Base-by-base conservation (phyloP, 2,329 filamentous ascomycete species). In the Stenocarpella maydis region DNA sequence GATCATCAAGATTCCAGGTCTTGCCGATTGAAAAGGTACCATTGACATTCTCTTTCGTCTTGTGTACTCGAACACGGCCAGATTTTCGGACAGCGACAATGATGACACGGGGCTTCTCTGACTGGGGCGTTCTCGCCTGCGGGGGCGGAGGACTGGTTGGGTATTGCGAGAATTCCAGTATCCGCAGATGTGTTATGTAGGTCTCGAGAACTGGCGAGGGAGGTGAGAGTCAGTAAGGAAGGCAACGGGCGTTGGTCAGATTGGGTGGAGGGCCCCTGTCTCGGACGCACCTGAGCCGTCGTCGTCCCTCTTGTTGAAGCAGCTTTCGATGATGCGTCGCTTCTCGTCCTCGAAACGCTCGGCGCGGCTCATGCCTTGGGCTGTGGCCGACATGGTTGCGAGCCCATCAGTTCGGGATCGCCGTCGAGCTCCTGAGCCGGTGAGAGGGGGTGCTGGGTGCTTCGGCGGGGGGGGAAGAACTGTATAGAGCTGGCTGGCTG, bases 321-420 rank as follows among this genome's bases (percentile, higher is more conserved):
- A 98, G 81, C 93, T 97, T 72, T 97, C 92, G 73, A 97, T 91
- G 76, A 99, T 98, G 78, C 96, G 90, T 79, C 89, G 88, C 86
- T 98, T 97, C 86, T 99, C 96, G 78, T 98, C 94, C 80, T 99
- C 96, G 80, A 98, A 99, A 76, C 90, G 89, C 83, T 97, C 94
- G 67, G 95, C 95, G 75, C 82, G 78, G 68, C 70, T 81, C 74
- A 78, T 75, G 72, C 72, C 73, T 70, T 64, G 54, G 54, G 24
- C 66, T 43, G 39, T 45, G 55, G 55, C 69, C 54, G 47, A 60
- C 60, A 53, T 71, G 26, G 58, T 65, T 54, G 64, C 63, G 60
- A 63, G 65, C 55, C 65, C 65, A 67, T 67, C 52, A 45, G 65
- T 47, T 67, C 65, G 52, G 52, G 50, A 50, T 67, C 21, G 47